Base-by-base conservation (phyloP, 805 yeast genomes). In the Kuraishia hungarica region DNA sequence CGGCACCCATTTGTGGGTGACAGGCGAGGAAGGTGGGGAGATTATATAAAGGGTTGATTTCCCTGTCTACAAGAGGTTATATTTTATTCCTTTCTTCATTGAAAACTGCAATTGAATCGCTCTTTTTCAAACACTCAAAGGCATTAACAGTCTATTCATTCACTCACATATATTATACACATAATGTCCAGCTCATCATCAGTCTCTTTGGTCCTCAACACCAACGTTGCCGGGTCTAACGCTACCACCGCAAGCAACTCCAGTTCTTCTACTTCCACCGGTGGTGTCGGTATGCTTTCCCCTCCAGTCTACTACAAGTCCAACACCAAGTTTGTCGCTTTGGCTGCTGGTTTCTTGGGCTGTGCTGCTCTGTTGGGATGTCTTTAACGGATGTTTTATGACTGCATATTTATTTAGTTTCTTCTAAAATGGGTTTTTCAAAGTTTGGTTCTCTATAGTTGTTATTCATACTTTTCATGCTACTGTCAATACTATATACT, bases 271-370 rank as follows among this genome's bases (percentile, higher is more conserved):
- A 55, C 65, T 1, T 51, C 63, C 22, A 65, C 61, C 48, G 66
- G 60, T 58, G 69, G 64, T 53, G 62, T 59, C 52, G 21, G 19
- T 48, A 39, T 60, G 17, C 53, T 63, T 43, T 19, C 51, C 39
- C 54, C 59, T 53, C 64, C 64, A 56, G 51, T 62, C 50, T 48
- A 61, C 53, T 67, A 63, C 64, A 53, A 65, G 51, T 64, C 70
- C 26, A 62, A 64, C 62, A 53, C 66, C 52, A 67, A 67, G 60
- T 56, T 65, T 43, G 63, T 63, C 24, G 59, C 62, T 52, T 54
- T 67, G 35, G 64, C 66, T 49, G 65, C 65, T 47, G 68, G 68
- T 54, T 51, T 67, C 50, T 55, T 66, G 50, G 61, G 65, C 56
- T 53, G 67, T 53, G 69, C 65, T 53, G 64, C 67, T 28, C 60